Evolutionary conservation across 305 asterid genomes (phyloP).

Genomic region (Fraxinus sp.): DNA sequence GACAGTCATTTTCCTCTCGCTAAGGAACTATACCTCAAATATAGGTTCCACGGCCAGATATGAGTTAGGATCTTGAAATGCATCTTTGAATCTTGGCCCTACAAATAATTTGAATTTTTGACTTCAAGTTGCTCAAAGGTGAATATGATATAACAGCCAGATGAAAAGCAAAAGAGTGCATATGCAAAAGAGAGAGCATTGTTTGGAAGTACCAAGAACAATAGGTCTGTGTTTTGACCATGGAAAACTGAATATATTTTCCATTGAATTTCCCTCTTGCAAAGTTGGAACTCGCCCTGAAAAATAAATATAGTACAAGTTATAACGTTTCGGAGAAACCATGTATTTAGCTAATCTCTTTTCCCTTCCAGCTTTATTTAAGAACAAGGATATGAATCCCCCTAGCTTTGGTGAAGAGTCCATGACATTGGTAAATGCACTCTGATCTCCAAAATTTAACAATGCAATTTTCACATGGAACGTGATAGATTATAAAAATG

Average conservation of each 20-base stretch:
- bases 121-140: conserved; percentile 17
- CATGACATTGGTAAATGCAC: conserved; percentile 10
- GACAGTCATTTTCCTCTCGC: conserved; percentile 16
- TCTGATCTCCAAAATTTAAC: background rate
- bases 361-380: conserved; percentile 15
- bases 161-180: conserved; percentile 3
- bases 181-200: conserved; percentile 15
- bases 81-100: conserved; percentile 98
- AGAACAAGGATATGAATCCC: background rate
- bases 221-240: conserved; percentile 85
- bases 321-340: conserved; percentile 21
- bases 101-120: conserved; percentile 25
- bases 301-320: conserved; percentile 23
- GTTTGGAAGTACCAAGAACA: conserved; percentile 60
- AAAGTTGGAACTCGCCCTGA: conserved; percentile 93
- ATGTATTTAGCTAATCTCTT: conserved; percentile 7
- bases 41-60: conserved; percentile 80
- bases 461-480: background rate
- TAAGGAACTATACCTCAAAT: conserved; percentile 64
- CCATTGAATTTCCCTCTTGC: conserved; percentile 86
- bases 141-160: conserved; percentile 1
- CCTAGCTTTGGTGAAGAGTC: conserved; percentile 7
- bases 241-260: conserved; percentile 67
- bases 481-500: background rate
- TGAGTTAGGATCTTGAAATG: conserved; percentile 87